Evolutionary conservation across 495 filamentous ascomycete genomes (phyloP), one percentile per base, ranked within the genome.

Genomic region (Penicillium macrosclerotiorum): DNA sequence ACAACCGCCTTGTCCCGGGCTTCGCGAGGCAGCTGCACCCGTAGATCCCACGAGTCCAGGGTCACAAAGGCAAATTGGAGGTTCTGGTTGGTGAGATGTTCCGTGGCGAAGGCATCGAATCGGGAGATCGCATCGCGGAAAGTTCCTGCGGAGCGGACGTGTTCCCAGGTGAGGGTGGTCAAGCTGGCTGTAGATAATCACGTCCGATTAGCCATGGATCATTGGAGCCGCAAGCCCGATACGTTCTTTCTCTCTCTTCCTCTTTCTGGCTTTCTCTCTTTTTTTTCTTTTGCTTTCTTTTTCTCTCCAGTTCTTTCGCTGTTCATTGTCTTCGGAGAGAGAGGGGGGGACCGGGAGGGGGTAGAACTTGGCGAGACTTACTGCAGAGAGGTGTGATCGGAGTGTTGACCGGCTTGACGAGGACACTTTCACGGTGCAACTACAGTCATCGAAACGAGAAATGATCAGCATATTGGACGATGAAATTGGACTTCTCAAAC

Each of bases 361-460:
- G 29, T 36, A 42, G 35, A 41, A n/a, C n/a, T n/a, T n/a, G n/a
- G 51, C 43, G 39, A 48, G 31, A 53, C 92, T 84, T 85, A 96
- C 92, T 98, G 82, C 93, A 97, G 22, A 98, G 78, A 27, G 94
- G 93, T 42, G 93, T 98, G 57, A 98, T 98, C 14, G 93, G 93
- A 26, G 93, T 98, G 71, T 97, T 98, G 72, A 96, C 83, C 2
- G 93, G 93, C 70, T 96, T 96, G 65, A 97, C 93, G 25, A 97
- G 87, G 36, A 96, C 88, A 61, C 88, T 93, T 72, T 98, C 90
- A 42, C 90, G 88, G 69, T 93, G 85, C 53, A 97, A 71, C 93
- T 97, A 72, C 47, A 48, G 19, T 24, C 45, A 48, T 51, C 14
- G 36, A 26, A 44, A 32, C 16, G 52, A 57, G 51, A 4, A 34